Evolutionary conservation across 1,284 basidiomycete species (phyloP).

Genomic region (Rhodotorula sp.): DNA sequence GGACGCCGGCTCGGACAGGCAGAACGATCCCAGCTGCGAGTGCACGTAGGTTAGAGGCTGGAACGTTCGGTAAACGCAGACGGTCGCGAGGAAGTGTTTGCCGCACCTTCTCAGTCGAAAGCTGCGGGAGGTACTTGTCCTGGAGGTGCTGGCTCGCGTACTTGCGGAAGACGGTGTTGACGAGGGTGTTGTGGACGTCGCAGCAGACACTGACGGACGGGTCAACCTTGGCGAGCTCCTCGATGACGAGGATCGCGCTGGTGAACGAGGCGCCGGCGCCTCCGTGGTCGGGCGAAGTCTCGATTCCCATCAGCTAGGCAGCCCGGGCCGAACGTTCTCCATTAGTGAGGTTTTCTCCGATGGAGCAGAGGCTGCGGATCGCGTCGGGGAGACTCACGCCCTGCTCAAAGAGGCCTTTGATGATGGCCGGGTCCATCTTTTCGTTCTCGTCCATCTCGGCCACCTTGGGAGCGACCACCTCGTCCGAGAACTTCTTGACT

Average conservation of each 20-base stretch:
- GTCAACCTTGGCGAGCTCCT: conserved; percentile 94
- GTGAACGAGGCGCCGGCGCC: conserved; percentile 92
- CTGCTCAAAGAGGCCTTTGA: conserved; percentile 90
- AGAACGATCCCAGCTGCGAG: conserved; percentile 86
- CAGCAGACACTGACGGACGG: conserved; percentile 94
- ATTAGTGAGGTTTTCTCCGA: neutral
- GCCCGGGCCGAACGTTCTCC: neutral
- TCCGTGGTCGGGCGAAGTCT: conserved; percentile 78
- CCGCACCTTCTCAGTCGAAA: conserved; percentile 78
- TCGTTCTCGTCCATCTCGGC: conserved; percentile 98
- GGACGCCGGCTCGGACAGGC: conserved; percentile 85
- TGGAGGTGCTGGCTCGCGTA: conserved; percentile 83
- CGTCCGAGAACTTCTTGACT: conserved; percentile 85
- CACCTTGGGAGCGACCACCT: conserved; percentile 86
- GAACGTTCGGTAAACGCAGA: too few relatives aligned
- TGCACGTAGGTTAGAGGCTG: neutral
- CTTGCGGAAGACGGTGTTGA: conserved; percentile 90
- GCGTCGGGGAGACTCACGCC: conserved; percentile 65
- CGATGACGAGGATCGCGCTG: conserved; percentile 92
- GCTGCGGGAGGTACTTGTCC: conserved; percentile 82
- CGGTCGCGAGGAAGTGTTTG: too few relatives aligned
- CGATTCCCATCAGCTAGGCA: conserved; percentile 91
- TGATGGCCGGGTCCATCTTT: conserved; percentile 84
- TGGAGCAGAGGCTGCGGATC: neutral
- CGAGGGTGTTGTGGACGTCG: conserved; percentile 96